Conservation (phyloP, 2,329 filamentous ascomycete species). For the Thielaviopsis cerberus region DNA sequence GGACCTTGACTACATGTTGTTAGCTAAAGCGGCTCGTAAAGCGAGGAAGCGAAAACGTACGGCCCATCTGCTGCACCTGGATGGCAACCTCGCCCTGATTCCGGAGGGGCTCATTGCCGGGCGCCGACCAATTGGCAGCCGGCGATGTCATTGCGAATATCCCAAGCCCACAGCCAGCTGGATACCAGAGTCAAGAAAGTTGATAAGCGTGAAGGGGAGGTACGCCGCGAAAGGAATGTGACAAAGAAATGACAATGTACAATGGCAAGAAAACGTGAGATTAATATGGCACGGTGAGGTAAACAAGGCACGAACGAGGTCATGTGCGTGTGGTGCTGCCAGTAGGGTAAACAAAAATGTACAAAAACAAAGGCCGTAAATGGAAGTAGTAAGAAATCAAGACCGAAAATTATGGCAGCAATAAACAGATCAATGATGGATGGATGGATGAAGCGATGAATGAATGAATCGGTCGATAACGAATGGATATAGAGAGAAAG, state of each 20-base stretch:
- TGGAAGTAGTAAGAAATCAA: neutral
- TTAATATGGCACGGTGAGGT: neutral
- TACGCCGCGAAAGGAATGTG: neutral
- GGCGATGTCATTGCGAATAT: conserved; percentile 8
- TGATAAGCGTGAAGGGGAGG: neutral
- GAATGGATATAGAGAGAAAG: neutral
- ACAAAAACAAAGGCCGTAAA: neutral
- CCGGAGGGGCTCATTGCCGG: conserved; percentile 7
- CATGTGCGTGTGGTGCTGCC: neutral
- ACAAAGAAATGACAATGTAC: neutral
- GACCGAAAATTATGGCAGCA: neutral
- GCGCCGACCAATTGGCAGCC: conserved; percentile 6
- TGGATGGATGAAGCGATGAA: neutral
- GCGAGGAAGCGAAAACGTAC: conserved; percentile 28
- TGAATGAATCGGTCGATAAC: neutral
- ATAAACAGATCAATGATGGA: neutral
- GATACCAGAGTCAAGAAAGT: neutral
- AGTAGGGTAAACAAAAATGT: neutral
- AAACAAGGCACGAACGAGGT: neutral
- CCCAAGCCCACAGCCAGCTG: neutral
- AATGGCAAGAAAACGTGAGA: neutral
- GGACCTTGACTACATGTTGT: conserved; percentile 58
- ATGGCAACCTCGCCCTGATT: conserved; percentile 29
- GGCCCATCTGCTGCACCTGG: conserved; percentile 45
- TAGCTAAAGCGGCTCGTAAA: conserved; percentile 13